Conservation (phyloP, 2,329 filamentous ascomycete species). For the Verticillium dahliae region DNA sequence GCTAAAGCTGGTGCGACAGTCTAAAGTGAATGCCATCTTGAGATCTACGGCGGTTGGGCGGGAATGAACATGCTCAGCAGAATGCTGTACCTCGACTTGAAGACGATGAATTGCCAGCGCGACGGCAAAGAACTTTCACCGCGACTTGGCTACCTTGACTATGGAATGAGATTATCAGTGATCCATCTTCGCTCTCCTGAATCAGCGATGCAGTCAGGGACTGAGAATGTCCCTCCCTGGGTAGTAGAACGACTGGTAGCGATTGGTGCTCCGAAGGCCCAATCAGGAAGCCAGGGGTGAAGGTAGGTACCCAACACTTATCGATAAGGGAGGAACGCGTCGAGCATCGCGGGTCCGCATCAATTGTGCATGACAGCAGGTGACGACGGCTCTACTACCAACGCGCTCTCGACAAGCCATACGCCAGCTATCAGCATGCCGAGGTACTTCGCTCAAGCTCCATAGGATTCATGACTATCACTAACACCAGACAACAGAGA, state of each 20-base stretch:
- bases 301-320: constrained; percentile 3
- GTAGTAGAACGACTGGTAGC: too few species aligned
- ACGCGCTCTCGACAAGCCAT: background rate
- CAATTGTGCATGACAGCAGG: background rate
- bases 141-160: too few species aligned
- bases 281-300: background rate
- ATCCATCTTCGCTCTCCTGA: too few species aligned
- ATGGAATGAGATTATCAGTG: too few species aligned
- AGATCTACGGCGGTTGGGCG: background rate
- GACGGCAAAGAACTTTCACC: background rate
- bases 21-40: background rate
- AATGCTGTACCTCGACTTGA: background rate
- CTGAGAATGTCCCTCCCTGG: too few species aligned
- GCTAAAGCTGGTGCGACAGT: background rate
- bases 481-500: constrained; percentile 52
- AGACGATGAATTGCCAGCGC: background rate
- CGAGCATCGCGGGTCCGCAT: constrained; percentile 6
- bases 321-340: constrained; percentile 12
- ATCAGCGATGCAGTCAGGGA: too few species aligned
- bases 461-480: too few species aligned
- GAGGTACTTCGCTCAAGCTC: constrained; percentile 4
- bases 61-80: background rate
- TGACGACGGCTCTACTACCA: background rate
- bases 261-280: too few species aligned
- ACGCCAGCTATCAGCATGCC: constrained; percentile 8